A percentile compares a stretch with the other conserved stretches of the same genome.
Evolutionary conservation across 2,329 filamentous ascomycete species (phyloP).

Genomic region (Claviceps capensis): DNA sequence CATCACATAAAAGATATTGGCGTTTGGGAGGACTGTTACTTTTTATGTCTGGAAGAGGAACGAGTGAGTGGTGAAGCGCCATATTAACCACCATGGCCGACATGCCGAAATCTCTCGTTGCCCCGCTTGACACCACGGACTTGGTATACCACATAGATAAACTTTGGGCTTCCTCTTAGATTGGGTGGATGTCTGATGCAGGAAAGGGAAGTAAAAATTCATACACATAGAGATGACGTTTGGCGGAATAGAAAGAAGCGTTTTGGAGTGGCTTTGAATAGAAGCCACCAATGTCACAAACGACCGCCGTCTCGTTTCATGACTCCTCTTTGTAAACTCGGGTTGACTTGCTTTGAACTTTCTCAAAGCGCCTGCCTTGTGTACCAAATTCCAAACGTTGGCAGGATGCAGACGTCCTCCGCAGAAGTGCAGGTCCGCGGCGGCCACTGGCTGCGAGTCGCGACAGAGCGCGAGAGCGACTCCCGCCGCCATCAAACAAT

Average conservation of each 20-base stretch:
- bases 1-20: neutral
- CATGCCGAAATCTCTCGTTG: no score
- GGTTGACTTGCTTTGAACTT: neutral
- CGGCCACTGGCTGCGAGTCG: no score
- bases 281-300: neutral
- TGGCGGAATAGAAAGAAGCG: neutral
- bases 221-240: neutral
- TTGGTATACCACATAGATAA: constrained; percentile 1
- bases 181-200: neutral
- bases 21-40: neutral
- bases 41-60: neutral
- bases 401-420: no score
- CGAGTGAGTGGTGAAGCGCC: neutral
- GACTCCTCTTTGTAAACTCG: neutral
- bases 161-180: neutral
- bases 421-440: no score
- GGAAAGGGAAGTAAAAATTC: neutral
- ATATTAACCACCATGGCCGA: no score
- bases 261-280: neutral
- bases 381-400: no score
- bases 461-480: no score
- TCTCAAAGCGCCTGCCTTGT: no score
- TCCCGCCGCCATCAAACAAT: no score
- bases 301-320: neutral
- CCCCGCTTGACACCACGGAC: neutral